Conservation (phyloP, 495 filamentous ascomycete species). For the Xylaria nigripes region DNA sequence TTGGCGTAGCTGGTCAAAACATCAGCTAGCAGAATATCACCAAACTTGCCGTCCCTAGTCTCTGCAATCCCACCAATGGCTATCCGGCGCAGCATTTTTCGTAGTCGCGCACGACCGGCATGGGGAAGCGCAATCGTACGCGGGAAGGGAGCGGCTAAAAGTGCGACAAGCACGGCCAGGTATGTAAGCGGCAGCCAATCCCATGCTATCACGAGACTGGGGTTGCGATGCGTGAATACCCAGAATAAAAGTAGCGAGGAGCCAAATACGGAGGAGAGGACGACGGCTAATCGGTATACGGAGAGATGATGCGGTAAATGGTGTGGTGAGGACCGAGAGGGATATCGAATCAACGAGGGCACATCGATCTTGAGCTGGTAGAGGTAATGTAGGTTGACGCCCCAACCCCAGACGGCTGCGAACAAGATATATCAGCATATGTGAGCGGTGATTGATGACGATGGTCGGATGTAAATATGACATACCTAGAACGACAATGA, state of each 20-base stretch:
- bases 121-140: conserved; percentile 45
- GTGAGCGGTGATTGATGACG: neutral
- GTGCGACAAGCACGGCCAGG: conserved; percentile 57
- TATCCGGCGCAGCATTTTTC: conserved; percentile 62
- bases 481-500: conserved; percentile 71
- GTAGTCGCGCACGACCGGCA: conserved; percentile 65
- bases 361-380: conserved; percentile 69
- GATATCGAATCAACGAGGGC: conserved; percentile 71
- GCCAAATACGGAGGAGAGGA: conserved; percentile 61
- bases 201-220: conserved; percentile 58
- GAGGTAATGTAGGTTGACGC: conserved; percentile 75
- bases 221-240: conserved; percentile 61
- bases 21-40: conserved; percentile 90
- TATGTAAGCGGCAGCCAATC: conserved; percentile 76
- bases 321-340: conserved; percentile 52
- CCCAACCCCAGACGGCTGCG: conserved; percentile 86
- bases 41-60: conserved; percentile 77
- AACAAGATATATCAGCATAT: neutral
- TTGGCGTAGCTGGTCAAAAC: conserved; percentile 90
- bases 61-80: conserved; percentile 73
- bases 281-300: conserved; percentile 70
- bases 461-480: neutral
- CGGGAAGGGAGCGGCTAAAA: conserved; percentile 62
- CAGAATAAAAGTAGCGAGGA: conserved; percentile 74
- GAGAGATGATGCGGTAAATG: conserved; percentile 68